Conservation (phyloP, 257 asterid species). For the Solanum chilense region DNA sequence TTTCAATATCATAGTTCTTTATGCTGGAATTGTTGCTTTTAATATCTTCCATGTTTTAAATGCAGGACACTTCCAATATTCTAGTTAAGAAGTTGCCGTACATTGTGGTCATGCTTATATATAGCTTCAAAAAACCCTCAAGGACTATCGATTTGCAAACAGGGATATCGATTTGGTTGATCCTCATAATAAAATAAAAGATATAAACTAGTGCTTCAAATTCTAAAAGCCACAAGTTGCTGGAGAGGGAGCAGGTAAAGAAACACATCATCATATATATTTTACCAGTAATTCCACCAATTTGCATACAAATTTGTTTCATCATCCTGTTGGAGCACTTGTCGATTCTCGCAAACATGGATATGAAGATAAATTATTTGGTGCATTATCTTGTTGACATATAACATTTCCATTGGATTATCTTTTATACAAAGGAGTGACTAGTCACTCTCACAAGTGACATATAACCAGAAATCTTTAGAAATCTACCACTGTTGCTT, state of each 20-base stretch:
- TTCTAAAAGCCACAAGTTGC: not conserved
- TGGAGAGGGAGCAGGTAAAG: not conserved
- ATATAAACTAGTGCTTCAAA: not conserved
- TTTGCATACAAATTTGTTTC: not conserved
- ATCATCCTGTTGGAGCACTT: not conserved
- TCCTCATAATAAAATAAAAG: not conserved
- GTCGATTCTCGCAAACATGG: not conserved
- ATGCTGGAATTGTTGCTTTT: not conserved
- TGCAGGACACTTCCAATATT: not conserved
- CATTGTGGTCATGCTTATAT: not conserved
- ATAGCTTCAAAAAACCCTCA: not conserved
- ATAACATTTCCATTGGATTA: not conserved
- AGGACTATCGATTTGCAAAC: not conserved
- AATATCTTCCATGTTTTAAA: not conserved
- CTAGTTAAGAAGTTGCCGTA: not conserved
- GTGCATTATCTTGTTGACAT: not conserved
- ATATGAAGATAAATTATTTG: not conserved
- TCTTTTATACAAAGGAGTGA: not conserved
- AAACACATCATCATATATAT: not conserved
- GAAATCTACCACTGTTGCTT: not conserved
- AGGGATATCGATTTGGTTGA: not conserved
- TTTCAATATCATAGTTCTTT: conserved; percentile 4
- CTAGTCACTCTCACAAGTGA: not conserved
- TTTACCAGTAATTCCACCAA: not conserved
- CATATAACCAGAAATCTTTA: not conserved